Base-by-base conservation (phyloP, 495 filamentous ascomycete species). In the Choiromyces venosus region DNA sequence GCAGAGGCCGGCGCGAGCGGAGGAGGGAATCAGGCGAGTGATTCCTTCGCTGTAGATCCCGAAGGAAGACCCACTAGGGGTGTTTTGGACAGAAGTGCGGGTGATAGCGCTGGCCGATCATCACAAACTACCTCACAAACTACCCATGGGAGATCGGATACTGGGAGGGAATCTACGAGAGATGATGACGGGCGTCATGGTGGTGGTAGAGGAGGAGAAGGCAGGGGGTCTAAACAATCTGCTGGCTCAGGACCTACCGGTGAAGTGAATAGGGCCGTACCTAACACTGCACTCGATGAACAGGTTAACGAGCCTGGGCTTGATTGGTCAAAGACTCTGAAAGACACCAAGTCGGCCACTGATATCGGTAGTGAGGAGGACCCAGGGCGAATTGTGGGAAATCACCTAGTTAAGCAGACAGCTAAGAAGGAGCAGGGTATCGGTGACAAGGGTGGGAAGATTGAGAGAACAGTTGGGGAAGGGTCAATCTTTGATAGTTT, bases 311-410 rank as follows among this genome's bases (percentile, higher is more conserved):
- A 69, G 37, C 65, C 71, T 29, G 75, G 72, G n/a, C 40, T 75
- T 10, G 75, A 75, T 68, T 79, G 72, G 77, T 74, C 70, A 7
- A 68, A 79, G 61, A 52, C 75, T 61, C 37, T 67, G 9, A 79
- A 78, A 25, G 72, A 79, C 12, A 69, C 73, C 12, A 19, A 40
- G 29, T 89, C 87, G 76, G 86, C 76, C 65, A 80, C 84, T 35
- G 86, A 88, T 25, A 86, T 90, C 74, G 90, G 88, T 6, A 82
- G 82, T 18, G 74, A 86, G 69, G 83, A 89, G 69, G 89, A 90
- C 81, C 89, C 89, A 29, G 87, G 87, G 10, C 82, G 88, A 35
- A 73, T 80, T 25, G 88, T 87, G 10, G 84, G 84, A 82, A 72
- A 79, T 25, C 82, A 85, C 67, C 85, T 87, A 37, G 40, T 65